Evolutionary conservation across 1,284 basidiomycete species (phyloP).

Genomic region (Marasmius fiardii): DNA sequence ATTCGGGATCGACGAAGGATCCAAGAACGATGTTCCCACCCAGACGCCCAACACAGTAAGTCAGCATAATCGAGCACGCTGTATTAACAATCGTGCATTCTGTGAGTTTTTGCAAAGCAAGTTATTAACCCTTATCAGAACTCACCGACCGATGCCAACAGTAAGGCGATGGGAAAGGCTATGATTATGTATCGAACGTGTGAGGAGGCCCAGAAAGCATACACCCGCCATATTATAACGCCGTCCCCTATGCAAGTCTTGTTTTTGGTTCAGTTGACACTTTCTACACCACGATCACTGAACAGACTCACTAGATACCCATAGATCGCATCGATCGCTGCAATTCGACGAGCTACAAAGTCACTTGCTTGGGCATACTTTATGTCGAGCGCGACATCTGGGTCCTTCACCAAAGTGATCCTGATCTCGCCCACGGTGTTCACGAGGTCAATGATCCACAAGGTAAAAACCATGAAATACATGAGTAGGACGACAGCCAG

Average conservation of each 20-base stretch:
- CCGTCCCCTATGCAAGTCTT: background rate
- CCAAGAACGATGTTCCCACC: slow-evolving; percentile 8
- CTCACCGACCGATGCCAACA: background rate
- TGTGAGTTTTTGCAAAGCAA: background rate
- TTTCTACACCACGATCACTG: too few species aligned
- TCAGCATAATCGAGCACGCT: slow-evolving; percentile 3
- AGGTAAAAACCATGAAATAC: background rate
- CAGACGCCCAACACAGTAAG: slow-evolving; percentile 6
- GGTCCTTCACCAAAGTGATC: background rate
- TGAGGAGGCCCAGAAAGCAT: background rate
- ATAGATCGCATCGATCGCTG: background rate
- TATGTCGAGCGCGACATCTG: background rate
- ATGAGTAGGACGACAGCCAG: background rate
- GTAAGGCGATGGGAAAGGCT: background rate
- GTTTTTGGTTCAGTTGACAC: too few species aligned
- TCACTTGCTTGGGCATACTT: background rate
- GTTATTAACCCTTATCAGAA: too few species aligned
- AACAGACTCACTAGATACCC: background rate
- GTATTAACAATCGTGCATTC: background rate
- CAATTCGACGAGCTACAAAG: background rate
- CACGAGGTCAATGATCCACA: background rate
- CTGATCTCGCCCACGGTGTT: background rate
- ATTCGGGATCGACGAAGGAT: background rate
- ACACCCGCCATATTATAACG: background rate
- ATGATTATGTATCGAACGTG: background rate